Conservation (phyloP, 352 stramenopile species). For the Globisporangium abappressorium region DNA sequence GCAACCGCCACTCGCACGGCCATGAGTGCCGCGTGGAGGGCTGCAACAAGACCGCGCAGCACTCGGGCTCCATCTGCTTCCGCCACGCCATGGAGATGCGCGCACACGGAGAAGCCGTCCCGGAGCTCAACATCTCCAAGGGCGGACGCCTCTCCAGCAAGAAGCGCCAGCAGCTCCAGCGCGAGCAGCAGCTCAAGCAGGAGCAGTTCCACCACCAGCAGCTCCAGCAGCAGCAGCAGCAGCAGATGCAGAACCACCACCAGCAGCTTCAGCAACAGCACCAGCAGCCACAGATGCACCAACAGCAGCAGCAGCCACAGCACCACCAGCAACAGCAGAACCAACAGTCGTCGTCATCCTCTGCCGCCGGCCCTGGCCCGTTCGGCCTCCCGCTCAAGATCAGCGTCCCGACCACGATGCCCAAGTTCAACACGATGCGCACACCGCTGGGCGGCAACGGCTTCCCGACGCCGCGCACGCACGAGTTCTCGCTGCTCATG, state of each 20-base stretch:
- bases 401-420: conserved; percentile 65
- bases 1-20: conserved; percentile 72
- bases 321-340: conserved; percentile 29
- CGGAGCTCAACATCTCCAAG: conserved; percentile 78
- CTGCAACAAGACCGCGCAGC: conserved; percentile 80
- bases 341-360: conserved; percentile 16
- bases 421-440: conserved; percentile 52
- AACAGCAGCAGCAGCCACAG: conserved; percentile 12
- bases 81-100: conserved; percentile 75
- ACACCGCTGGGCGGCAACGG: conserved; percentile 56
- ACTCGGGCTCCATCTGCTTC: conserved; percentile 75
- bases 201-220: conserved; percentile 77
- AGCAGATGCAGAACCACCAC: conserved; percentile 32
- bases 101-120: conserved; percentile 63
- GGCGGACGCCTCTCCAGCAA: conserved; percentile 66
- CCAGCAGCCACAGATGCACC: conserved; percentile 21
- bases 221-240: conserved; percentile 63
- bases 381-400: conserved; percentile 73
- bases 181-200: conserved; percentile 68
- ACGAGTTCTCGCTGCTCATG: conserved; percentile 72
- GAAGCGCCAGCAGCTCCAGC: conserved; percentile 67
- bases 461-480: conserved; percentile 64
- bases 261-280: conserved; percentile 6
- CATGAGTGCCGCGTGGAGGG: conserved; percentile 74
- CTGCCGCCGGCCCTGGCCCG: conserved; percentile 30